Percentiles rank a stretch among this genome's conserved stretches.
Conservation (phyloP, 2,329 filamentous ascomycete species). For the Stylonectria norvegica region DNA sequence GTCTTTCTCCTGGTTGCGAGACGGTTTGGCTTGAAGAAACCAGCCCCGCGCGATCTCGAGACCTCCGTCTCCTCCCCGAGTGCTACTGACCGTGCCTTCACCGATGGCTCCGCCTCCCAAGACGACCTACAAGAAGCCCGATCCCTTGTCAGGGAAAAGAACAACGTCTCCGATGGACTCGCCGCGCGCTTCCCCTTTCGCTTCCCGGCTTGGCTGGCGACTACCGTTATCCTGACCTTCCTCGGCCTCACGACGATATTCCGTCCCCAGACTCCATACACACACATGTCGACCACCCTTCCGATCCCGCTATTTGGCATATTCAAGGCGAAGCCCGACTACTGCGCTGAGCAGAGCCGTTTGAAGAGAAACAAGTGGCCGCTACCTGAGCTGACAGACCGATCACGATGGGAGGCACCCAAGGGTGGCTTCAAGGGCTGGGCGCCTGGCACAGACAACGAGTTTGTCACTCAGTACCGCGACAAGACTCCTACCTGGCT, state of each 20-base stretch:
- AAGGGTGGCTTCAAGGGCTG: slow-evolving; percentile 32
- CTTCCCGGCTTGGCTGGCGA: slow-evolving; percentile 14
- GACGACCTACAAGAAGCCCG: not conserved
- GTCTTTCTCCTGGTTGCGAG: not conserved
- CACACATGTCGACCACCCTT: slow-evolving; percentile 31
- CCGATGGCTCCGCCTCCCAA: not conserved
- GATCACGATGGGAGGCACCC: slow-evolving; percentile 24
- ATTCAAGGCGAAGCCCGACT: slow-evolving; percentile 25
- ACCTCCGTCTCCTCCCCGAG: not conserved
- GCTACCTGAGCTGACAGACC: slow-evolving; percentile 28
- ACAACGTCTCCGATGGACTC: slow-evolving; percentile 6
- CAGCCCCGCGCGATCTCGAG: not conserved
- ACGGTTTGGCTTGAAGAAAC: not conserved
- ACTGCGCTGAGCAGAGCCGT: slow-evolving; percentile 23
- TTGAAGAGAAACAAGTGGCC: slow-evolving; percentile 28
- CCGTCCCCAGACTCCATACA: slow-evolving; percentile 31
- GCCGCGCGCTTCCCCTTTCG: not conserved
- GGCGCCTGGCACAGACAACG: slow-evolving; percentile 27
- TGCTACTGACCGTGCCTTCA: too few relatives aligned
- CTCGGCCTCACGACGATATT: slow-evolving; percentile 20
- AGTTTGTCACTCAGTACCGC: slow-evolving; percentile 24
- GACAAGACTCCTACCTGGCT: slow-evolving; percentile 28
- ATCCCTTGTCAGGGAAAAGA: not conserved
- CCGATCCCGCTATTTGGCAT: slow-evolving; percentile 30
- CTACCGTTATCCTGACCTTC: slow-evolving; percentile 17